Evolutionary conservation across 2,329 filamentous ascomycete genomes (phyloP).

Genomic region (Magnaporthiopsis rhizophila): DNA sequence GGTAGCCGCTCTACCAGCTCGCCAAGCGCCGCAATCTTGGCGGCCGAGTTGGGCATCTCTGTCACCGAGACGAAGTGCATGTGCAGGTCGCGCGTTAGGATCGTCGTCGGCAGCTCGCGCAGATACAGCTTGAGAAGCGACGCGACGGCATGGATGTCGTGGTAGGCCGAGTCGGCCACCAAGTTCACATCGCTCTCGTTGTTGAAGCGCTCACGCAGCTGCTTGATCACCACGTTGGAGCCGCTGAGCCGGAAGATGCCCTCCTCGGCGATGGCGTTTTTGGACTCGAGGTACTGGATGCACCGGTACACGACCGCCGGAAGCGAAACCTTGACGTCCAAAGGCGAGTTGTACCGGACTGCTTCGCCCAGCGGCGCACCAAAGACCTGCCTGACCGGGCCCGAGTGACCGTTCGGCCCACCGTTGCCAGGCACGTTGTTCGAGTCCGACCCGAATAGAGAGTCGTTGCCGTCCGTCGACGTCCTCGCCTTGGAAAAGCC

Average conservation of each 20-base stretch:
- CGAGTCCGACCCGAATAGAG: constrained; percentile 39
- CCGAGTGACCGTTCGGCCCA: constrained; percentile 28
- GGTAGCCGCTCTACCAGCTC: constrained; percentile 75
- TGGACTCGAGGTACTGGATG: constrained; percentile 82
- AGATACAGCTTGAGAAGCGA: constrained; percentile 91
- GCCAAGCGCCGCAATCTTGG: constrained; percentile 71
- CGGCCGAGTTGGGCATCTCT: constrained; percentile 64
- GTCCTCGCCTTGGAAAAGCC: constrained; percentile 51
- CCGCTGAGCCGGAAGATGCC: constrained; percentile 95
- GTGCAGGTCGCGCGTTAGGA: constrained; percentile 85
- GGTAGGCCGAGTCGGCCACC: constrained; percentile 71
- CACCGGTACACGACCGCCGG: constrained; percentile 93
- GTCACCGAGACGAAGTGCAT: constrained; percentile 79
- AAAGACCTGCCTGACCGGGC: constrained; percentile 65
- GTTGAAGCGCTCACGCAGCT: constrained; percentile 87
- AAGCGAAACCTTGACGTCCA: constrained; percentile 64
- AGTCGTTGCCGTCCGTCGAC: constrained; percentile 51
- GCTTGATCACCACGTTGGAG: constrained; percentile 92
- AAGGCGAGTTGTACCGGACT: constrained; percentile 69
- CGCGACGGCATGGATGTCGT: constrained; percentile 93
- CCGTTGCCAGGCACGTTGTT: constrained; percentile 29
- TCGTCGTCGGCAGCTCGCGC: constrained; percentile 82
- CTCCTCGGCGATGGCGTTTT: constrained; percentile 77
- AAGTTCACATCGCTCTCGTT: constrained; percentile 85
- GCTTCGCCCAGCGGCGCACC: constrained; percentile 80